phyloP scores from a whole-genome alignment of 75 land plant species.

The Picea sitchensis region DNA sequence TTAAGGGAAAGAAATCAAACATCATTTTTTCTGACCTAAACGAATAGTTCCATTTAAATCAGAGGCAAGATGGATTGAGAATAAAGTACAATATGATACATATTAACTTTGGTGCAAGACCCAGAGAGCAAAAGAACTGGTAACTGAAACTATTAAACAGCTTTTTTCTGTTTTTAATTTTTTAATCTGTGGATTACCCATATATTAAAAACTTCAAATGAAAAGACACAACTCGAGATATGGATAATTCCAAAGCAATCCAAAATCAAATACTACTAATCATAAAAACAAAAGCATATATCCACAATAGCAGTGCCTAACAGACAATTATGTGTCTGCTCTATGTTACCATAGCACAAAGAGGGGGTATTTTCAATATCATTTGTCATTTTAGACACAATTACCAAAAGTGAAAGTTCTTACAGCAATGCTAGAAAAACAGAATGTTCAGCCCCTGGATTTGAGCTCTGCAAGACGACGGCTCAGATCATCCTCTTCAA shows the following conservation, averaged over 20 bases:
- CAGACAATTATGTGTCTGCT: not conserved
- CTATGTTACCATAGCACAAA: not conserved
- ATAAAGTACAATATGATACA: not conserved
- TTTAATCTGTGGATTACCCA: not conserved
- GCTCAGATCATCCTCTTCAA: conserved; percentile 32
- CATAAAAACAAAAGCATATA: not conserved
- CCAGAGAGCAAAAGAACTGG: not conserved
- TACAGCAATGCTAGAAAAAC: not conserved
- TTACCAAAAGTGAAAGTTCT: not conserved
- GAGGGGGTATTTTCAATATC: not conserved
- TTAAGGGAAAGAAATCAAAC: not conserved
- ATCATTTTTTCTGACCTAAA: not conserved
- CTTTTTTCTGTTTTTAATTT: not conserved
- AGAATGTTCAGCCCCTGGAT: not conserved
- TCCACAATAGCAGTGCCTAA: not conserved
- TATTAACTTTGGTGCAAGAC: not conserved
- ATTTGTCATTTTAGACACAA: not conserved
- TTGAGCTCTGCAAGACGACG: conserved; percentile 36
- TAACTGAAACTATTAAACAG: not conserved
- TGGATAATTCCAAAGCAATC: not conserved
- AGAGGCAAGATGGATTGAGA: not conserved
- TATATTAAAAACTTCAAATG: not conserved
- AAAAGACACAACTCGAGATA: not conserved
- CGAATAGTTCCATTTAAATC: not conserved
- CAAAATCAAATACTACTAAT: not conserved